phyloP scores from a whole-genome alignment of 805 yeast genomes.

The Wilhelminamyces savonicus region DNA sequence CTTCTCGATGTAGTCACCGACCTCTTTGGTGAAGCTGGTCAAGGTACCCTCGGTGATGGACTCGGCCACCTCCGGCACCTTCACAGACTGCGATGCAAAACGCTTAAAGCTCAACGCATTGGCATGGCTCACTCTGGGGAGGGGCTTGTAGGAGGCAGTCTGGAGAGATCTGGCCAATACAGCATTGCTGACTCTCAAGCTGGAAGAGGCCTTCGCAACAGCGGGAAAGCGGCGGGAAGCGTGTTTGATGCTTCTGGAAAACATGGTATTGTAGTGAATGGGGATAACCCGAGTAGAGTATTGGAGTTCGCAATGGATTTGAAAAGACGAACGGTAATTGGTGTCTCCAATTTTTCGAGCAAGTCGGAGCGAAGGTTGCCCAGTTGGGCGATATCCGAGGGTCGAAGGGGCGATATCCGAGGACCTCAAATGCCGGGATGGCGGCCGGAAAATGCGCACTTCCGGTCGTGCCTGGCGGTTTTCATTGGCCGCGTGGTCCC shows the following conservation, averaged over 20 bases:
- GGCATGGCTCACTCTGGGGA: constrained; percentile 1
- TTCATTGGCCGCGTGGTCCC: no score
- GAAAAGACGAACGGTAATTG: no score
- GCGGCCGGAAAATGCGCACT: no score
- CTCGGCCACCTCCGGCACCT: constrained; percentile 98
- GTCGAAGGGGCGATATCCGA: no score
- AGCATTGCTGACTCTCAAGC: constrained; percentile 7
- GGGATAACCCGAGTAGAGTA: no score
- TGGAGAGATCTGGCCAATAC: constrained; percentile 13
- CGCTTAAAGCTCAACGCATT: constrained; percentile 21
- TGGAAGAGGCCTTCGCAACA: constrained; percentile 5
- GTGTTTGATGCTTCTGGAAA: constrained; percentile 27
- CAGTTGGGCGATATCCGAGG: no score
- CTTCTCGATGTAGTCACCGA: constrained; percentile 80
- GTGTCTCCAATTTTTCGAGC: no score
- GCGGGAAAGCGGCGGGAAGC: constrained; percentile 22
- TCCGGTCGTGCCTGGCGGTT: no score
- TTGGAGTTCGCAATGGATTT: no score
- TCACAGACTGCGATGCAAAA: constrained; percentile 47
- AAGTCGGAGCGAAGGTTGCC: no score
- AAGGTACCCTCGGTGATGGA: constrained; percentile 96
- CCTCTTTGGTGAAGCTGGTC: constrained; percentile 55
- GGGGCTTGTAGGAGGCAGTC: constrained; percentile 5
- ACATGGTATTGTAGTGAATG: no score
- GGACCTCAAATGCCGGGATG: no score